A percentile compares a stretch with the other conserved stretches of the same genome.
Evolutionary conservation across 768 basidiomycete genomes (phyloP).

Genomic region (Holtermanniella nyarrowii): DNA sequence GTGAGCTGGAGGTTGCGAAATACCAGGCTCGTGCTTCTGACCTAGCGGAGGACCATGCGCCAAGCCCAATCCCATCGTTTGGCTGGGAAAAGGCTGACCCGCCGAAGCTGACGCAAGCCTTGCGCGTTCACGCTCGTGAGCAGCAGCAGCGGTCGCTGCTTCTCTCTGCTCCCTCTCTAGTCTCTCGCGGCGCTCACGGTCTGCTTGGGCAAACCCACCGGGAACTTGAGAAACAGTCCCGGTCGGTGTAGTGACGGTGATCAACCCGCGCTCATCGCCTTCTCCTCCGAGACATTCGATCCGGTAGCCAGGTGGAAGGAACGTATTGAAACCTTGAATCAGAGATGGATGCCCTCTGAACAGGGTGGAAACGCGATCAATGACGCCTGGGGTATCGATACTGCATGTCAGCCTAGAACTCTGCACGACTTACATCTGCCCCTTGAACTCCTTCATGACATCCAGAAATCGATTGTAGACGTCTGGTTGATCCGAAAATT

Average conservation of each 20-base stretch:
- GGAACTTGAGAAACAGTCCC: constrained; percentile 38
- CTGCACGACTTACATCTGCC: constrained; percentile 48
- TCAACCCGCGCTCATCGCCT: constrained; percentile 28
- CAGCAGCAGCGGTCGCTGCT: constrained; percentile 1
- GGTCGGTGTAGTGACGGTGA: constrained; percentile 37
- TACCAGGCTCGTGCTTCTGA: neutral
- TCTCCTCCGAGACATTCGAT: constrained; percentile 53
- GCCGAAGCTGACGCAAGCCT: neutral
- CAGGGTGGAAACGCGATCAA: constrained; percentile 83
- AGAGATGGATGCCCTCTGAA: constrained; percentile 82
- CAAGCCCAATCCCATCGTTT: no score
- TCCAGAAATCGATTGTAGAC: constrained; percentile 91
- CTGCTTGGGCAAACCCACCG: constrained; percentile 32
- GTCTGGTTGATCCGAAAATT: constrained; percentile 80
- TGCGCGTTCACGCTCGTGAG: neutral
- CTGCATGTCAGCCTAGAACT: constrained; percentile 43
- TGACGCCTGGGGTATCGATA: constrained; percentile 96
- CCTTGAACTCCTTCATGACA: constrained; percentile 99
- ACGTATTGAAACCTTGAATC: constrained; percentile 97
- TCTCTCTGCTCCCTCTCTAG: constrained; percentile 3
- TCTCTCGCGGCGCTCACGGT: constrained; percentile 15
- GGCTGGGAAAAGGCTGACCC: neutral
- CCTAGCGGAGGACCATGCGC: neutral
- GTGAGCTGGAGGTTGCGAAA: neutral
- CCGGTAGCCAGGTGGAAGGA: constrained; percentile 84